Conservation (phyloP, 352 stramenopile genomes). For the Globisporangium rhizosaccharum region DNA sequence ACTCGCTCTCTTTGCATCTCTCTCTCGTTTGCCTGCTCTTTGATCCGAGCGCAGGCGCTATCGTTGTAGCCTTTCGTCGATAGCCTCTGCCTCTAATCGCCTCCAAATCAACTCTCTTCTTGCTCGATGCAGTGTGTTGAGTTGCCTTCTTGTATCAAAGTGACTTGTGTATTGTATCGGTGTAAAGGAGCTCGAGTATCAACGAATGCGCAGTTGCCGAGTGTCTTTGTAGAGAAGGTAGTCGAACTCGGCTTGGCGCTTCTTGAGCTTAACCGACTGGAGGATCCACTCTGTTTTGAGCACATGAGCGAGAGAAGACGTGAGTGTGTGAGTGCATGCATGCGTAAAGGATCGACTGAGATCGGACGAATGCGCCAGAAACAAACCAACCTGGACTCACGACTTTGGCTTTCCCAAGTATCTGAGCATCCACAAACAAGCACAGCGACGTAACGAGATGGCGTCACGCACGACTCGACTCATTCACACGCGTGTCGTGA, state of each 20-base stretch:
- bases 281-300: slow-evolving; percentile 56
- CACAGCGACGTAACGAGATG: not conserved
- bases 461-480: not conserved
- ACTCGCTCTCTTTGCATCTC: too few species aligned
- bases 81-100: too few species aligned
- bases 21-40: too few species aligned
- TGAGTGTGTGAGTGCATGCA: not conserved
- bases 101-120: too few species aligned
- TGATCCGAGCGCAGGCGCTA: too few species aligned
- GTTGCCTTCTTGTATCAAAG: too few species aligned
- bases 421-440: slow-evolving; percentile 20
- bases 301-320: too few species aligned
- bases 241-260: slow-evolving; percentile 58
- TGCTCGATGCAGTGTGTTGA: too few species aligned
- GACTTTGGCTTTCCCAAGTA: slow-evolving; percentile 52
- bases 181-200: not conserved
- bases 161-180: too few species aligned
- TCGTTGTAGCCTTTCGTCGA: too few species aligned
- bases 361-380: not conserved
- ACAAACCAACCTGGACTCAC: slow-evolving; percentile 46
- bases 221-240: slow-evolving; percentile 72
- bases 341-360: not conserved
- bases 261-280: slow-evolving; percentile 61
- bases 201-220: slow-evolving; percentile 3
- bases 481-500: not conserved